Conservation (phyloP, 75 land plant species). For the Selaginella tamariscina region DNA sequence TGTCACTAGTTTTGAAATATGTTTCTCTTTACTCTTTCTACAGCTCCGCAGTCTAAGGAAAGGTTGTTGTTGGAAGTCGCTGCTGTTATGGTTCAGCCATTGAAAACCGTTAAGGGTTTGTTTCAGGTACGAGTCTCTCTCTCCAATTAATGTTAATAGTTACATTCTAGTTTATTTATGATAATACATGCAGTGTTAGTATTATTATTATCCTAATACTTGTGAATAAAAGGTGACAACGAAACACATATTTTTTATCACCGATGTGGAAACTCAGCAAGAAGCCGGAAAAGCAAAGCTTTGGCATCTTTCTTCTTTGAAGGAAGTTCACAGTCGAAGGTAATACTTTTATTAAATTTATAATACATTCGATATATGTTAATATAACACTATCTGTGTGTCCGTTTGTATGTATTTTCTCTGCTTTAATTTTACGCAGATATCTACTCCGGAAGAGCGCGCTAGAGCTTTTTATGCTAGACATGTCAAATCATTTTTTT, state of each 20-base stretch:
- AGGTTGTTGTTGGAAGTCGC: slow-evolving; percentile 72
- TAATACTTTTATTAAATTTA: slow-evolving; percentile 14
- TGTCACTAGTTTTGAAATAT: too few relatives aligned
- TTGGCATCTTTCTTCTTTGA: slow-evolving; percentile 73
- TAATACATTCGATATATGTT: too few relatives aligned
- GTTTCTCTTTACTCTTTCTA: too few relatives aligned
- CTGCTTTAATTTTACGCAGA: slow-evolving; percentile 34
- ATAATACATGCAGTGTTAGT: too few relatives aligned
- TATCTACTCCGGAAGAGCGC: slow-evolving; percentile 92
- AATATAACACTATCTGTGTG: neutral
- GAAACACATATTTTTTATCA: slow-evolving; percentile 59
- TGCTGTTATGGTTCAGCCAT: slow-evolving; percentile 76
- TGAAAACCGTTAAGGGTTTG: slow-evolving; percentile 53
- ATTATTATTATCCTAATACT: neutral
- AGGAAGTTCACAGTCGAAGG: slow-evolving; percentile 93
- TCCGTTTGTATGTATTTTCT: neutral
- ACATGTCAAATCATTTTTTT: slow-evolving; percentile 86
- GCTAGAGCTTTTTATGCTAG: slow-evolving; percentile 90
- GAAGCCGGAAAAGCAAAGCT: slow-evolving; percentile 27
- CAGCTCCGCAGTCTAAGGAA: slow-evolving; percentile 38
- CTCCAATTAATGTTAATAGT: neutral
- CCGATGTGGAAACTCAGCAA: slow-evolving; percentile 31
- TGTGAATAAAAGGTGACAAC: slow-evolving; percentile 60
- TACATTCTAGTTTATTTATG: too few relatives aligned
- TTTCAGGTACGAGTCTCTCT: slow-evolving; percentile 49